These are phyloP conservation scores for Musa acuminata DNA, from an alignment of 176 grass and related monocot genomes.

Conservation along the genomic window DNA sequence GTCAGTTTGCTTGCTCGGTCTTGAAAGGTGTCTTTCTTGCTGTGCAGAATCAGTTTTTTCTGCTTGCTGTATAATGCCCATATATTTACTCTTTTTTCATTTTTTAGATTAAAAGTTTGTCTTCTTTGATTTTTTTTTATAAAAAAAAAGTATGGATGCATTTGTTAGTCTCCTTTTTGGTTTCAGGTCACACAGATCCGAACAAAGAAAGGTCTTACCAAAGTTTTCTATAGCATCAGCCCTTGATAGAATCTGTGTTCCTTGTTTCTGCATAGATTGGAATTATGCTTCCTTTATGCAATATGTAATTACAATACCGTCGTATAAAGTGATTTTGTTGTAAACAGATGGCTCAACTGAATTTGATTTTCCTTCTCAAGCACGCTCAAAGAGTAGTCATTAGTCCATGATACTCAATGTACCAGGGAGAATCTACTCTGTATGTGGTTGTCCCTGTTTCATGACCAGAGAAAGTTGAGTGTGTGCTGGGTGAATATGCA, in stretches of 20 bases:
- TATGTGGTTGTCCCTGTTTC: too few species aligned
- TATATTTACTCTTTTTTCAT: not conserved
- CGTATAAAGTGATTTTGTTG: too few species aligned
- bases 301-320: too few species aligned
- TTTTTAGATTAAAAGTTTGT: not conserved
- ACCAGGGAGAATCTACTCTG: too few species aligned
- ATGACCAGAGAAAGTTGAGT: too few species aligned
- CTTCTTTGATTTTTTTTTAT: not conserved
- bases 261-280: not conserved
- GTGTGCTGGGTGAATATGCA: too few species aligned
- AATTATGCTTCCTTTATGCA: too few species aligned
- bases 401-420: too few species aligned
- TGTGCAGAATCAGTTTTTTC: not conserved
- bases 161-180: slow-evolving; percentile 6
- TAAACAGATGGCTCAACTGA: too few species aligned
- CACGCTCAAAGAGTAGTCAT: too few species aligned
- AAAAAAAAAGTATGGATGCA: not conserved
- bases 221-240: slow-evolving; percentile 56
- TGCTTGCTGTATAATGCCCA: not conserved
- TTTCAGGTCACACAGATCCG: slow-evolving; percentile 60
- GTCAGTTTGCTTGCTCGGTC: not conserved
- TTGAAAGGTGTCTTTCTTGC: not conserved
- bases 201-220: slow-evolving; percentile 76
- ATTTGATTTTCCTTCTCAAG: too few species aligned
- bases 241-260: slow-evolving; percentile 22